Conservation (phyloP, 495 filamentous ascomycete species). For the Aspergillus affinis region DNA sequence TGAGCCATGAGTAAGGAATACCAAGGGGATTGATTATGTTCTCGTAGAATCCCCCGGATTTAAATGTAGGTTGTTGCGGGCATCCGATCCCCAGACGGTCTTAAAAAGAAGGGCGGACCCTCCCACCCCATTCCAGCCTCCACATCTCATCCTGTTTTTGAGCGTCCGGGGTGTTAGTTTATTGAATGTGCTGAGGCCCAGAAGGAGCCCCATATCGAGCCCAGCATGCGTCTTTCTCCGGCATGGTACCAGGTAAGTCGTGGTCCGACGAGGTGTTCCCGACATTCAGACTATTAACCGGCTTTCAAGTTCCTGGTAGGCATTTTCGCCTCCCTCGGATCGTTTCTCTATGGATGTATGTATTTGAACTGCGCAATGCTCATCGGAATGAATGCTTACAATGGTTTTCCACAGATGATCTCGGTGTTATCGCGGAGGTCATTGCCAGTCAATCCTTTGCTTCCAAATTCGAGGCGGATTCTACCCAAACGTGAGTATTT, state of each 20-base stretch:
- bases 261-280: background rate
- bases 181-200: background rate
- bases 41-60: constrained; percentile 2
- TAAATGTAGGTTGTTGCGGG: constrained; percentile 9
- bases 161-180: background rate
- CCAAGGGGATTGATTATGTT: background rate
- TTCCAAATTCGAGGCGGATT: constrained; percentile 48
- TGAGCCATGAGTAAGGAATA: background rate
- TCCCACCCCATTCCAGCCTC: constrained; percentile 12
- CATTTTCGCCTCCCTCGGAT: constrained; percentile 62
- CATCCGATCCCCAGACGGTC: constrained; percentile 21
- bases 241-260: constrained; percentile 54
- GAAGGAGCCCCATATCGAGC: background rate
- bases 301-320: constrained; percentile 55
- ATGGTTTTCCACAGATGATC: constrained; percentile 34
- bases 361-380: constrained; percentile 22
- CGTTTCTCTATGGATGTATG: constrained; percentile 57
- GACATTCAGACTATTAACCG: constrained; percentile 17
- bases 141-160: background rate
- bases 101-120: constrained; percentile 22
- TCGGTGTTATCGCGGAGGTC: constrained; percentile 62
- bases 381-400: background rate
- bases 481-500: constrained; percentile 52
- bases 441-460: constrained; percentile 52
- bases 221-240: constrained; percentile 53